Conservation (phyloP, 169 alveolate genomes). For the Eimeria necatrix region DNA sequence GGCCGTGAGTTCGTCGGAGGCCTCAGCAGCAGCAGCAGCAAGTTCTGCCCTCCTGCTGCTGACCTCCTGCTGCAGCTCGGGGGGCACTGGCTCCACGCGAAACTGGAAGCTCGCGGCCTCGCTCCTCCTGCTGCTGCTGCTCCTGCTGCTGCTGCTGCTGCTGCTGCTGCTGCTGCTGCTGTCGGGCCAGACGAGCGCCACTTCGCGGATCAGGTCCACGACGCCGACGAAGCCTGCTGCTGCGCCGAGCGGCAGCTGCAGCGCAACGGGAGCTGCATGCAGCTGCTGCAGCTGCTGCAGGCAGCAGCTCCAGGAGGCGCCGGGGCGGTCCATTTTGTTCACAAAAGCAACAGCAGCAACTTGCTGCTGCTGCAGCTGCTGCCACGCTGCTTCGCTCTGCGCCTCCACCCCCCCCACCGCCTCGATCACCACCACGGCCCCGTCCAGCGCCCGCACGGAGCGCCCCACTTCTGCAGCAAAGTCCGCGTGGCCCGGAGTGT, state of each 20-base stretch:
- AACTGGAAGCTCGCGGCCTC: no score
- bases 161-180: neutral
- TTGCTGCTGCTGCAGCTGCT: constrained; percentile 91
- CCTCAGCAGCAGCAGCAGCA: constrained; percentile 88
- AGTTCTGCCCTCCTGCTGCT: constrained; percentile 59
- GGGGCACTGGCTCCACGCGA: constrained; percentile 80
- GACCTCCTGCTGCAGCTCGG: constrained; percentile 67
- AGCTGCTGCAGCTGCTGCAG: constrained; percentile 91
- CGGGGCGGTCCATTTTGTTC: constrained; percentile 97
- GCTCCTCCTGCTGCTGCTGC: no score
- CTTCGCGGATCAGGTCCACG: constrained; percentile 89
- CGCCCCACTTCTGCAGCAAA: constrained; percentile 95
- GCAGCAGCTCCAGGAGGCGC: constrained; percentile 93
- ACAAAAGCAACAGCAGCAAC: constrained; percentile 95
- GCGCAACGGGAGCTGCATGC: constrained; percentile 92
- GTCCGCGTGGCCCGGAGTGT: constrained; percentile 99
- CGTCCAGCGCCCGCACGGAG: constrained; percentile 97
- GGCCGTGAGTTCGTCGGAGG: constrained; percentile 92
- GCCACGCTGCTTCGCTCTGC: constrained; percentile 97
- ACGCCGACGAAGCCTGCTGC: constrained; percentile 91
- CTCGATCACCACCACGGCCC: constrained; percentile 98
- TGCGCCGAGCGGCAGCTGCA: constrained; percentile 95
- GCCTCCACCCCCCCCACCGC: constrained; percentile 98
- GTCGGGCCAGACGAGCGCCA: constrained; percentile 80
- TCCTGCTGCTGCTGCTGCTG: no score